Evolutionary conservation across 2,329 filamentous ascomycete genomes (phyloP).

Genomic region (Colletotrichum tropicale): DNA sequence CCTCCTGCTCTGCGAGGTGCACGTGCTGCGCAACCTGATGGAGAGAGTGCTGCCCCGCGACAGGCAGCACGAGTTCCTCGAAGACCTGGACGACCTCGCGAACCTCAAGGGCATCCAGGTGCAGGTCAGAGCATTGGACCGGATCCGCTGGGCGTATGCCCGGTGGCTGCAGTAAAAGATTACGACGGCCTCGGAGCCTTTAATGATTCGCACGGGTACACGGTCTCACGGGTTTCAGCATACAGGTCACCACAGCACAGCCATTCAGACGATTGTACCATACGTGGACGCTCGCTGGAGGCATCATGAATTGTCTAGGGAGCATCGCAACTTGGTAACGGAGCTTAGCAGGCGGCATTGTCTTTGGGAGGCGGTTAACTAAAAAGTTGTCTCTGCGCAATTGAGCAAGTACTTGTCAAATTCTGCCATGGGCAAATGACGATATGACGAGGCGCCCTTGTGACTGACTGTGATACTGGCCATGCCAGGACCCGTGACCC

Average conservation of each 20-base stretch:
- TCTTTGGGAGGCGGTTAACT: conserved; percentile 5
- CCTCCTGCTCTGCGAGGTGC: conserved; percentile 86
- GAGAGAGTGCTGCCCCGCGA: conserved; percentile 72
- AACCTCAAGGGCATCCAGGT: conserved; percentile 80
- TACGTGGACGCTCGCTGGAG: conserved; percentile 5
- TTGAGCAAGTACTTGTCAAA: background rate
- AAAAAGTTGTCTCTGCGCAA: conserved; percentile 12
- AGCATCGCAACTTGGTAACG: conserved; percentile 15
- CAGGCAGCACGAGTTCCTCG: conserved; percentile 82
- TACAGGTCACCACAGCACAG: conserved; percentile 18
- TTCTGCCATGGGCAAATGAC: background rate
- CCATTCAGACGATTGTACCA: conserved; percentile 1
- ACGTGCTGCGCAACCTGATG: conserved; percentile 76
- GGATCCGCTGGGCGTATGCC: conserved; percentile 90
- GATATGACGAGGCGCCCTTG: background rate
- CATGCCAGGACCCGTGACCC: background rate
- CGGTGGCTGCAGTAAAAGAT: conserved; percentile 64
- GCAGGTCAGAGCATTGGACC: conserved; percentile 79
- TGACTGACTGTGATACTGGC: background rate
- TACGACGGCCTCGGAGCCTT: background rate
- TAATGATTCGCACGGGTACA: conserved; percentile 19
- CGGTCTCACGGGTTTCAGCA: conserved; percentile 14
- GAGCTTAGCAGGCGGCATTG: conserved; percentile 20
- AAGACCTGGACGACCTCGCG: conserved; percentile 85
- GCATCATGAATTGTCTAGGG: conserved; percentile 15